Evolutionary conservation across 1,284 basidiomycete genomes (phyloP).

Genomic region (Takashimella tepidaria): DNA sequence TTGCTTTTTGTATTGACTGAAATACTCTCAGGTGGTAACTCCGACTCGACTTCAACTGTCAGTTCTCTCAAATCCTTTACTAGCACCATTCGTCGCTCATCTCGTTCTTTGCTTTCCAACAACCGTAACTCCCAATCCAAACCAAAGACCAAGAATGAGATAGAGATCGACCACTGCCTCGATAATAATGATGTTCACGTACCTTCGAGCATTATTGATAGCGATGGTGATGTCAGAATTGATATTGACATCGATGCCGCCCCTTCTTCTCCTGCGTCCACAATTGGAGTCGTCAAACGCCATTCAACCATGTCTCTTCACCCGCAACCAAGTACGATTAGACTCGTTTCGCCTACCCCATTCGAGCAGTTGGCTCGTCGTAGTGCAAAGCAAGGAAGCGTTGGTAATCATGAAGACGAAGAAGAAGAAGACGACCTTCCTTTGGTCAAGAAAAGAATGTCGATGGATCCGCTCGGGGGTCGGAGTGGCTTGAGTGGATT

Average conservation of each 20-base stretch:
- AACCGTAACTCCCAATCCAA: background rate
- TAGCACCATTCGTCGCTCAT: conserved; percentile 11
- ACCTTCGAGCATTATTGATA: too few species aligned
- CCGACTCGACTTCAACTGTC: conserved; percentile 1
- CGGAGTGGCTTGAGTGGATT: too few species aligned
- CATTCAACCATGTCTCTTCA: conserved; percentile 29
- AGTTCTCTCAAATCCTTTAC: conserved; percentile 14
- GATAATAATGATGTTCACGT: background rate
- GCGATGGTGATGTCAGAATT: too few species aligned
- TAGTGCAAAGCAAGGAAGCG: background rate
- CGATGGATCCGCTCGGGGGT: conserved; percentile 24
- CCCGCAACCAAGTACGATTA: conserved; percentile 37
- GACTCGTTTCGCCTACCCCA: conserved; percentile 33
- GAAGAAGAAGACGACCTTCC: conserved; percentile 31
- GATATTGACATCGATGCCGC: background rate
- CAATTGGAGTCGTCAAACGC: conserved; percentile 37
- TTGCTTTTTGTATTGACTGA: background rate
- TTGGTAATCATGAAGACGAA: background rate
- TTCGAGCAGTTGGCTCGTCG: background rate
- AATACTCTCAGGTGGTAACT: background rate
- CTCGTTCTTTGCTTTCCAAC: conserved; percentile 12
- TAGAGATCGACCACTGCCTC: conserved; percentile 1
- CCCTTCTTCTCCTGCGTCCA: conserved; percentile 39
- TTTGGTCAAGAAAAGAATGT: conserved; percentile 34
- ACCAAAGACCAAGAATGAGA: background rate